Percentiles rank a stretch among this genome's conserved stretches.
phyloP scores from a whole-genome alignment of 2,329 filamentous ascomycete genomes.

The Pseudopithomyces chartarum region DNA sequence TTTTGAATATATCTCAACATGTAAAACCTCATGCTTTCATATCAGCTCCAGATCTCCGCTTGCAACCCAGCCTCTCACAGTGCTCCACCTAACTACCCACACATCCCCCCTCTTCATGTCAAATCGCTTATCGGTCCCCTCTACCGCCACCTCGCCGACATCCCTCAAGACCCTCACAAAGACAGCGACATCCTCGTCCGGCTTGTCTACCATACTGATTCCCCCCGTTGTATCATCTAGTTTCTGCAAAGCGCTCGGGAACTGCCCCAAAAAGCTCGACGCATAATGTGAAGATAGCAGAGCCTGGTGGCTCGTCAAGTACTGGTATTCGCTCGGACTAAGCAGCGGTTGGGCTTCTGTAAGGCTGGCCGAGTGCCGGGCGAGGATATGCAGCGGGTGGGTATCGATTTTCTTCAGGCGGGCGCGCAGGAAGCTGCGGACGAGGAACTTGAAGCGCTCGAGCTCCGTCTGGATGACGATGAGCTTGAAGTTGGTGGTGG shows the following conservation, averaged over 20 bases:
- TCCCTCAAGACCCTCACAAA: constrained; percentile 77
- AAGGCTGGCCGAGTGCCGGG: constrained; percentile 49
- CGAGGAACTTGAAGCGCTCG: constrained; percentile 89
- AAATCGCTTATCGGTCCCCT: constrained; percentile 62
- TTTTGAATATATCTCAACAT: not conserved
- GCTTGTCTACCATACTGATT: constrained; percentile 88
- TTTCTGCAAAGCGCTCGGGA: constrained; percentile 78
- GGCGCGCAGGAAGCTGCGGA: constrained; percentile 80
- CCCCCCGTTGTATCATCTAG: constrained; percentile 90
- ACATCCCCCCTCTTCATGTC: constrained; percentile 58
- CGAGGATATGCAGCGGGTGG: constrained; percentile 75
- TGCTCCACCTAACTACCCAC: constrained; percentile 64
- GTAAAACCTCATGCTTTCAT: constrained; percentile 28
- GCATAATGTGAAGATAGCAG: constrained; percentile 85
- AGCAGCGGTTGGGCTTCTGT: constrained; percentile 59
- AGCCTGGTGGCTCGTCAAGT: constrained; percentile 82
- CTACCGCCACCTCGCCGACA: constrained; percentile 59
- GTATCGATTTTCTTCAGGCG: constrained; percentile 90
- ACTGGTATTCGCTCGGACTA: constrained; percentile 77
- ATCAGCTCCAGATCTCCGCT: constrained; percentile 75
- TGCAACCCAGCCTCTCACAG: constrained; percentile 65
- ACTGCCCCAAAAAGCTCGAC: constrained; percentile 80
- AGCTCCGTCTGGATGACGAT: constrained; percentile 97
- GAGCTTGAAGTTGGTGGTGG: constrained; percentile 88
- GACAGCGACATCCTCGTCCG: constrained; percentile 81